Evolutionary conservation across 192 early-diverging fungal species (phyloP).

Genomic region (Oehlia diaphana): DNA sequence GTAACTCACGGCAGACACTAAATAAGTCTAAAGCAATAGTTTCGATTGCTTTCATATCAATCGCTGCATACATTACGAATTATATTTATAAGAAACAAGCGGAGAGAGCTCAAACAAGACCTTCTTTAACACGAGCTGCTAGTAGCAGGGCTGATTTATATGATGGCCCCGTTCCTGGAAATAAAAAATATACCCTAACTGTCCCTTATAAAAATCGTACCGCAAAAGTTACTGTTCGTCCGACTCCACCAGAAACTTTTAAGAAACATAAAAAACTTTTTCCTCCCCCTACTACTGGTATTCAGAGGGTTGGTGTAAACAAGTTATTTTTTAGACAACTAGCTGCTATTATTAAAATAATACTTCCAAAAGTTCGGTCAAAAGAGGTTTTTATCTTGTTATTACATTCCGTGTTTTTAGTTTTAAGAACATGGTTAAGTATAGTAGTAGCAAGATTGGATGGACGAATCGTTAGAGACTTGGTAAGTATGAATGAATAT

Average conservation of each 20-base stretch:
- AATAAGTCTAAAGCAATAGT: constrained; percentile 8
- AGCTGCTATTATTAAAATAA: constrained; percentile 73
- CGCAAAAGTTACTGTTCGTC: constrained; percentile 18
- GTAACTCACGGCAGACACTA: not conserved
- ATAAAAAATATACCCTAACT: constrained; percentile 17
- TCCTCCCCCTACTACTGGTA: constrained; percentile 31
- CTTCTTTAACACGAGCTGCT: not conserved
- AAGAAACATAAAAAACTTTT: constrained; percentile 47
- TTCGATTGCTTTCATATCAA: constrained; percentile 26
- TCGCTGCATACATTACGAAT: constrained; percentile 11
- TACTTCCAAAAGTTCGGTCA: constrained; percentile 75
- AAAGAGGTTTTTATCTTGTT: constrained; percentile 81
- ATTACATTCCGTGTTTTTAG: constrained; percentile 82
- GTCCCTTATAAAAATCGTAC: constrained; percentile 28
- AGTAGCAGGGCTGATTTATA: not conserved
- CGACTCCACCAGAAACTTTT: constrained; percentile 40
- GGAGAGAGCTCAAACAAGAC: not conserved
- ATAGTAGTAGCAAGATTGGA: constrained; percentile 92
- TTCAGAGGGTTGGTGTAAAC: constrained; percentile 61
- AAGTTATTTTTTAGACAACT: constrained; percentile 62
- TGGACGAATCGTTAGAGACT: constrained; percentile 90
- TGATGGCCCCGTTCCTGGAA: constrained; percentile 18
- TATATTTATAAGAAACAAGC: constrained; percentile 19
- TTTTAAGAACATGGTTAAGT: constrained; percentile 88
- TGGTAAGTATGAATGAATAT: constrained; percentile 57